A percentile compares a stretch with the other conserved stretches of the same genome.
Evolutionary conservation across 106 monocot species (phyloP).

Genomic region (Posidonia australis): DNA sequence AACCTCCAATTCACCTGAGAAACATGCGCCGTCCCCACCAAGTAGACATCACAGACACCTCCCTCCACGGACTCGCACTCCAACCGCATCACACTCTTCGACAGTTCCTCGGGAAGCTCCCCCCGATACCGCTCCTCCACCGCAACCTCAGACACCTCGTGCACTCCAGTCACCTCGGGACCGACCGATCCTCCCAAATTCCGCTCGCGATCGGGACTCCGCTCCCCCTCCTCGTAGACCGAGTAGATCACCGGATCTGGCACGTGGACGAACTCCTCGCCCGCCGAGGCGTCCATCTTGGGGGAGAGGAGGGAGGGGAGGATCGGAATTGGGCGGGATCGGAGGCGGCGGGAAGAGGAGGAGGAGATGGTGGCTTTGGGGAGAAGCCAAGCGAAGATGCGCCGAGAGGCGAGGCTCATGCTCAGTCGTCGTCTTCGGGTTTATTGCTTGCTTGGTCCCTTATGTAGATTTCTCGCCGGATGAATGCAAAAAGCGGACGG

Average conservation of each 20-base stretch:
- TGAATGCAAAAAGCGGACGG: background rate
- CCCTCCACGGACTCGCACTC: conserved; percentile 4
- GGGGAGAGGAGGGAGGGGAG: background rate
- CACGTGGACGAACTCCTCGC: conserved; percentile 11
- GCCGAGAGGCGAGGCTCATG: background rate
- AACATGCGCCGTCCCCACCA: conserved; percentile 12
- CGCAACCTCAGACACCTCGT: background rate
- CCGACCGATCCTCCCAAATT: too few relatives aligned
- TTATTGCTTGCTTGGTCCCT: too few relatives aligned
- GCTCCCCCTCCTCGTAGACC: conserved; percentile 1
- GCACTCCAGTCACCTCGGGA: background rate
- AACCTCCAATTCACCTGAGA: background rate
- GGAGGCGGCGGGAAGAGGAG: background rate
- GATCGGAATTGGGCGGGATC: background rate
- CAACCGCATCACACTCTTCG: background rate
- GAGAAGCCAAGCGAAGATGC: background rate
- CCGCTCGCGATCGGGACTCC: background rate
- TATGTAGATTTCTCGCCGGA: background rate
- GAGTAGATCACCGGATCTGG: conserved; percentile 8
- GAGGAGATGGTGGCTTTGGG: background rate
- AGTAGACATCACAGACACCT: conserved; percentile 2
- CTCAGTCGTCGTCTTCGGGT: background rate
- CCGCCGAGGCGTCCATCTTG: conserved; percentile 1
- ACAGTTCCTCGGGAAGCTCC: background rate
- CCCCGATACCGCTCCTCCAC: background rate